Conservation (phyloP, 306 rosid genomes). For the Vachellia pachyceras region DNA sequence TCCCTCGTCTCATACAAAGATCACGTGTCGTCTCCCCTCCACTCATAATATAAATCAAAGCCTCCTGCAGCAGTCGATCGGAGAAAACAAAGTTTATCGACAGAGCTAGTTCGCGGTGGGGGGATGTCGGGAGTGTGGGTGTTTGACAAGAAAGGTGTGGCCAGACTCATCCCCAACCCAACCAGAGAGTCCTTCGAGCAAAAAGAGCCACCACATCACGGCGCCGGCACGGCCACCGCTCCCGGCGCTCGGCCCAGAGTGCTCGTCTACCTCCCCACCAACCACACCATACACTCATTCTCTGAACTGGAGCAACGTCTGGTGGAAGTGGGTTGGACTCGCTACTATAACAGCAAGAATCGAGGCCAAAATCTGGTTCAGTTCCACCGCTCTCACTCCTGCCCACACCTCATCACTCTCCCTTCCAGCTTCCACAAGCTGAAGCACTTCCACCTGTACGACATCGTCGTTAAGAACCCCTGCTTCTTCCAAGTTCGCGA, state of each 20-base stretch:
- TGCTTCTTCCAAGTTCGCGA: constrained; percentile 81
- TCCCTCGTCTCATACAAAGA: not conserved
- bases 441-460: constrained; percentile 70
- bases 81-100: no score
- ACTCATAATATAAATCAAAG: not conserved
- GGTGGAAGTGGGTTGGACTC: constrained; percentile 79
- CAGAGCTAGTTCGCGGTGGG: not conserved
- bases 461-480: constrained; percentile 78
- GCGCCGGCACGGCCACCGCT: constrained; percentile 76
- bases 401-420: constrained; percentile 69
- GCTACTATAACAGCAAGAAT: constrained; percentile 48
- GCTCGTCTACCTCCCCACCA: constrained; percentile 67
- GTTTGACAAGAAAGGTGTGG: constrained; percentile 85
- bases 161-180: constrained; percentile 72
- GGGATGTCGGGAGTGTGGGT: constrained; percentile 94
- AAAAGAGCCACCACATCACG: constrained; percentile 48
- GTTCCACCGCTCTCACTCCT: constrained; percentile 74
- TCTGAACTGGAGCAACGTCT: constrained; percentile 70
- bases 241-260: constrained; percentile 83
- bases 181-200: constrained; percentile 82
- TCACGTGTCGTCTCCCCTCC: not conserved
- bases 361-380: constrained; percentile 52
- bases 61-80: no score
- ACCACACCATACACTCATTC: constrained; percentile 65
- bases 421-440: constrained; percentile 54